These are phyloP conservation scores for Colletotrichum camelliae DNA, from an alignment of 2,329 filamentous ascomycete genomes.

Conservation along the genomic window DNA sequence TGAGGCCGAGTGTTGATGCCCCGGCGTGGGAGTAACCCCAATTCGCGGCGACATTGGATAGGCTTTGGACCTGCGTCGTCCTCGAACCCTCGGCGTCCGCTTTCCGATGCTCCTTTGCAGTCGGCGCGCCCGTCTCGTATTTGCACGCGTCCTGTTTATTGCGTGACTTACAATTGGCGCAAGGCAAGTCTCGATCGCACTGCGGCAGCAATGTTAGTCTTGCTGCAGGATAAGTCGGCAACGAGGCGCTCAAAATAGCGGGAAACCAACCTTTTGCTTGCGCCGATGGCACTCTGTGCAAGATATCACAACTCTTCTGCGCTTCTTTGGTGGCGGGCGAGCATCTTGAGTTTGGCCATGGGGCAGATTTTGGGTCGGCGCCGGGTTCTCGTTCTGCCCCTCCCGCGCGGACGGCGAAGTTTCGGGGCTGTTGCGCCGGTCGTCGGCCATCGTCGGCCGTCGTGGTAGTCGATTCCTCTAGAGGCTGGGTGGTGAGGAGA, in stretches of 20 bases:
- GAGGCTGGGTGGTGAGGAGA: background rate
- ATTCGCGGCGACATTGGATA: constrained; percentile 49
- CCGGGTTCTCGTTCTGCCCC: background rate
- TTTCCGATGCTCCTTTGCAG: constrained; percentile 40
- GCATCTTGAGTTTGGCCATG: constrained; percentile 1
- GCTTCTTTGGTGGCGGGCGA: constrained; percentile 55
- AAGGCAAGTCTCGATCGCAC: constrained; percentile 66
- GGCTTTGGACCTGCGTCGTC: constrained; percentile 30
- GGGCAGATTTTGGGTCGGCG: background rate
- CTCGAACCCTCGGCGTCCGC: constrained; percentile 24
- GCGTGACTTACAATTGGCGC: constrained; percentile 63
- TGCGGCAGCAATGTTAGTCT: constrained; percentile 28
- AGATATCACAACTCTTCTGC: constrained; percentile 65
- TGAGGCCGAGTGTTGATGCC: constrained; percentile 59
- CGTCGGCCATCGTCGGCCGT: constrained; percentile 12
- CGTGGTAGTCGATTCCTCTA: background rate
- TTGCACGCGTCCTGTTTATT: constrained; percentile 61
- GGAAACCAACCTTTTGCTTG: constrained; percentile 57
- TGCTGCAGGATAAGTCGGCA: background rate
- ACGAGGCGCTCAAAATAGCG: background rate
- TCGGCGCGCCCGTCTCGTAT: constrained; percentile 59
- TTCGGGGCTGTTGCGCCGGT: constrained; percentile 9
- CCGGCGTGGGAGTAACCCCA: constrained; percentile 60
- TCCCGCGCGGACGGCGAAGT: constrained; percentile 4
- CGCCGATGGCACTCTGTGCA: constrained; percentile 69